These are phyloP conservation scores for Calamus simplicifolius DNA, from an alignment of 176 grass and related monocot species.

Conservation along the genomic window DNA sequence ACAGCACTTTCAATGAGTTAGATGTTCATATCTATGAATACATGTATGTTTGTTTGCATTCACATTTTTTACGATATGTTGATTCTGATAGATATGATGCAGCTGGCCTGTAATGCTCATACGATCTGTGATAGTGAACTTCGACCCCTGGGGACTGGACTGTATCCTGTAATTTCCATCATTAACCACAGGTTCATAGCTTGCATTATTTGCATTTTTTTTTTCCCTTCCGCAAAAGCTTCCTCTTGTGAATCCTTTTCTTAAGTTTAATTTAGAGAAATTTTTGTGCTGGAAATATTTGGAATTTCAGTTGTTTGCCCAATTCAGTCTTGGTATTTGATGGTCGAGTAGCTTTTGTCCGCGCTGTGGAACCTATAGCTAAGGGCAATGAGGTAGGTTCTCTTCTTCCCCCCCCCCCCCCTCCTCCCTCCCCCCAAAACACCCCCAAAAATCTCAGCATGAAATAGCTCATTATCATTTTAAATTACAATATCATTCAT, in stretches of 20 bases:
- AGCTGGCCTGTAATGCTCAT: constrained; percentile 94
- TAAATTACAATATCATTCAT: too few species aligned
- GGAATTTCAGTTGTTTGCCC: constrained; percentile 69
- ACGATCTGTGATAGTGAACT: constrained; percentile 93
- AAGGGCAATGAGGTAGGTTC: constrained; percentile 63
- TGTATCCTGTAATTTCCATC: constrained; percentile 89
- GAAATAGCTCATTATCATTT: not conserved
- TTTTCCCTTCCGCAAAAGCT: constrained; percentile 8
- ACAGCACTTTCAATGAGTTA: constrained; percentile 10
- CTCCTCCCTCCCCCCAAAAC: not conserved
- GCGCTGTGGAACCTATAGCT: constrained; percentile 58
- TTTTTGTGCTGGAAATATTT: constrained; percentile 3
- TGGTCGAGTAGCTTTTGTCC: constrained; percentile 59
- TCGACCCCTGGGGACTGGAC: constrained; percentile 72
- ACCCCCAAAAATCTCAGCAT: not conserved
- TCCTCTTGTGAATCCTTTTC: too few species aligned
- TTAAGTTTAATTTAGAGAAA: too few species aligned
- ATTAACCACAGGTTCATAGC: constrained; percentile 81
- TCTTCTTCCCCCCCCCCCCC: not conserved
- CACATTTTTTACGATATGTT: too few species aligned
- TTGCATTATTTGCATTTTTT: constrained; percentile 7
- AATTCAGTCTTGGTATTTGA: constrained; percentile 98
- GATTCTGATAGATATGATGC: constrained; percentile 23
- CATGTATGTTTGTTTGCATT: too few species aligned
- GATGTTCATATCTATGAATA: not conserved